phyloP scores from a whole-genome alignment of 306 rosid species.

The Crotalaria pallida region DNA sequence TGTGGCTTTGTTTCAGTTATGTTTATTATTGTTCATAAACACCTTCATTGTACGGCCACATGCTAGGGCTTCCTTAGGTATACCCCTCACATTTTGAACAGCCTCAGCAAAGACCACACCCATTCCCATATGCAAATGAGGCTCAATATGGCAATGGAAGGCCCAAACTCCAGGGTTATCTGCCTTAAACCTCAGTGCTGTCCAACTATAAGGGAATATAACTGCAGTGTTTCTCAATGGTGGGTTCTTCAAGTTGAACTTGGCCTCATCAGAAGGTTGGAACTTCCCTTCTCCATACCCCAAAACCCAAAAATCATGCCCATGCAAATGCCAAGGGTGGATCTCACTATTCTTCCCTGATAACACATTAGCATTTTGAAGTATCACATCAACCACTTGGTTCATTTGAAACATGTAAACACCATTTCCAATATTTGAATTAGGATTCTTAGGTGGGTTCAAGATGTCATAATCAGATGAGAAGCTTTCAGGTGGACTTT shows the following conservation, averaged over 20 bases:
- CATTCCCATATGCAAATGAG: conserved; percentile 74
- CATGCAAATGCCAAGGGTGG: conserved; percentile 79
- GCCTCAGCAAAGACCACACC: conserved; percentile 55
- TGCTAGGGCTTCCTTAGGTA: conserved; percentile 39
- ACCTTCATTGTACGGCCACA: conserved; percentile 37
- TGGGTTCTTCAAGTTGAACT: conserved; percentile 52
- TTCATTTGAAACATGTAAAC: conserved; percentile 33
- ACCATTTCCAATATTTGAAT: conserved; percentile 34
- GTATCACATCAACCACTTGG: conserved; percentile 48
- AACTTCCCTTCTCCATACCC: conserved; percentile 70
- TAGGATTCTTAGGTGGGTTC: conserved; percentile 32
- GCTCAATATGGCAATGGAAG: conserved; percentile 71
- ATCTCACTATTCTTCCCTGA: conserved; percentile 29
- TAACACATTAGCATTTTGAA: conserved; percentile 54
- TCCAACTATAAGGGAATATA: conserved; percentile 68
- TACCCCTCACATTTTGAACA: conserved; percentile 10
- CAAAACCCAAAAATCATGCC: conserved; percentile 82
- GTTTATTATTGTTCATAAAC: conserved; percentile 5
- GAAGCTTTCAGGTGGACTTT: conserved; percentile 42
- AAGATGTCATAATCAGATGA: conserved; percentile 29
- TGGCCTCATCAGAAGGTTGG: conserved; percentile 18
- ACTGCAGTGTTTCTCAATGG: conserved; percentile 55
- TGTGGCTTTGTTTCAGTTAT: neutral
- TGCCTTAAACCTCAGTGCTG: conserved; percentile 50
- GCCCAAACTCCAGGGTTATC: conserved; percentile 80